Evolutionary conservation across 2,329 filamentous ascomycete species (phyloP).

Genomic region (Fusarium oligoseptatum): DNA sequence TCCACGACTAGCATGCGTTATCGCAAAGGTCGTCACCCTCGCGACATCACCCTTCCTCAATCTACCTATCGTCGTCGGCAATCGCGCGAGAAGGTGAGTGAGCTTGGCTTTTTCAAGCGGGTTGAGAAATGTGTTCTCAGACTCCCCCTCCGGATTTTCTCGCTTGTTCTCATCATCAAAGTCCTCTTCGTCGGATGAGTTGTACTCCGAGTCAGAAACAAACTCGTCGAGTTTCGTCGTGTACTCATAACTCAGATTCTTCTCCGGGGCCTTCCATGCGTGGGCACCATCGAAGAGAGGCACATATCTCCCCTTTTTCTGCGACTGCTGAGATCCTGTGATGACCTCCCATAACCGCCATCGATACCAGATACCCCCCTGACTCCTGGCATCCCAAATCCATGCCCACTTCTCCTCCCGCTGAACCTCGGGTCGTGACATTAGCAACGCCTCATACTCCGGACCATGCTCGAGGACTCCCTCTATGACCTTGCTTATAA

Average conservation of each 20-base stretch:
- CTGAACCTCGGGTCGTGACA: slow-evolving; percentile 87
- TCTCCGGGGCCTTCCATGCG: slow-evolving; percentile 82
- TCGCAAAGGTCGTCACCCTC: slow-evolving; percentile 87
- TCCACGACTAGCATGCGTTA: slow-evolving; percentile 86
- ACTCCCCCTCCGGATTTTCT: slow-evolving; percentile 60
- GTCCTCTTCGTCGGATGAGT: slow-evolving; percentile 88
- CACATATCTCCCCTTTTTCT: slow-evolving; percentile 66
- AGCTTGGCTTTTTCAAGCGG: slow-evolving; percentile 88
- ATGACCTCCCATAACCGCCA: slow-evolving; percentile 91
- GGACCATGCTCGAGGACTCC: slow-evolving; percentile 82
- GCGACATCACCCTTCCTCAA: slow-evolving; percentile 89
- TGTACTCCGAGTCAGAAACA: slow-evolving; percentile 85
- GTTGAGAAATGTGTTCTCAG: slow-evolving; percentile 77
- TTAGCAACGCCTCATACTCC: slow-evolving; percentile 91
- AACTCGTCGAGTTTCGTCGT: slow-evolving; percentile 82
- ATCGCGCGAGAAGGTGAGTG: slow-evolving; percentile 82
- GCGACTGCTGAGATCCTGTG: slow-evolving; percentile 69
- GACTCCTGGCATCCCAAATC: slow-evolving; percentile 87
- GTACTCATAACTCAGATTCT: slow-evolving; percentile 84
- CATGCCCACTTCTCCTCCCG: slow-evolving; percentile 92
- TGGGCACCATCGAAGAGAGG: slow-evolving; percentile 82
- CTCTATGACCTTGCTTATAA: slow-evolving; percentile 92
- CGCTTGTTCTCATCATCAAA: slow-evolving; percentile 69
- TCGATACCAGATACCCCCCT: slow-evolving; percentile 89
- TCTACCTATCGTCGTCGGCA: slow-evolving; percentile 81